These are phyloP conservation scores for Podaxis carcinomalis DNA, from an alignment of 768 basidiomycete genomes.

Conservation along the genomic window DNA sequence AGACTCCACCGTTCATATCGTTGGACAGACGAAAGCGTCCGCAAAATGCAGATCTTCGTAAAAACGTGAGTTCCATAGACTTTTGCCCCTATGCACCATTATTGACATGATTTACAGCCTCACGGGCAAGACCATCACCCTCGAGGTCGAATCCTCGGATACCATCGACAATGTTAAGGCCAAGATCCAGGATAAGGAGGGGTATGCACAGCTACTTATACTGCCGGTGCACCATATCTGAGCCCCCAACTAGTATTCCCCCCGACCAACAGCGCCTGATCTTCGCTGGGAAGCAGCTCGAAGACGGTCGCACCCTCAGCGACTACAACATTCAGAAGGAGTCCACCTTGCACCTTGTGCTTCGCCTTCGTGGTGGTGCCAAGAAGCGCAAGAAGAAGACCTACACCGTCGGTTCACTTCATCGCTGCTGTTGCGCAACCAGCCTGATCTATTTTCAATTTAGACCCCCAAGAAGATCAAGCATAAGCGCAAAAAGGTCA, in stretches of 20 bases:
- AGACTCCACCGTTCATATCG: constrained; percentile 88
- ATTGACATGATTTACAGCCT: constrained; percentile 49
- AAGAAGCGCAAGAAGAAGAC: constrained; percentile 99
- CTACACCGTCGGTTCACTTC: constrained; percentile 71
- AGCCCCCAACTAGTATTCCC: constrained; percentile 53
- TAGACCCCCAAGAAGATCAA: constrained; percentile 99
- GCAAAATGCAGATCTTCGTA: constrained; percentile 95
- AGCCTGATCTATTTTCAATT: constrained; percentile 1
- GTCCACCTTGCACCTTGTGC: constrained; percentile 95
- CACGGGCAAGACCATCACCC: constrained; percentile 98
- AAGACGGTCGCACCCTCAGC: constrained; percentile 94
- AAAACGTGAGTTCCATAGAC: constrained; percentile 68
- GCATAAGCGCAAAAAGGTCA: constrained; percentile 99
- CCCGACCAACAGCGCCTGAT: constrained; percentile 97
- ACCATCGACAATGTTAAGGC: constrained; percentile 98
- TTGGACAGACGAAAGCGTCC: constrained; percentile 87
- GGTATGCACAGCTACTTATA: constrained; percentile 42
- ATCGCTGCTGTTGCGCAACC: neutral
- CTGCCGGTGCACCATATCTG: constrained; percentile 2
- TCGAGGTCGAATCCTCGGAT: constrained; percentile 96
- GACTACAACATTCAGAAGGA: constrained; percentile 99
- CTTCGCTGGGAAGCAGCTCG: constrained; percentile 99
- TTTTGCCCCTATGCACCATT: neutral
- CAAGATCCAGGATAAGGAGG: constrained; percentile 97
- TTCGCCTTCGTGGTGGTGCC: constrained; percentile 97